Conservation (phyloP, 495 filamentous ascomycete species). For the Hypoxylon fragiforme region DNA sequence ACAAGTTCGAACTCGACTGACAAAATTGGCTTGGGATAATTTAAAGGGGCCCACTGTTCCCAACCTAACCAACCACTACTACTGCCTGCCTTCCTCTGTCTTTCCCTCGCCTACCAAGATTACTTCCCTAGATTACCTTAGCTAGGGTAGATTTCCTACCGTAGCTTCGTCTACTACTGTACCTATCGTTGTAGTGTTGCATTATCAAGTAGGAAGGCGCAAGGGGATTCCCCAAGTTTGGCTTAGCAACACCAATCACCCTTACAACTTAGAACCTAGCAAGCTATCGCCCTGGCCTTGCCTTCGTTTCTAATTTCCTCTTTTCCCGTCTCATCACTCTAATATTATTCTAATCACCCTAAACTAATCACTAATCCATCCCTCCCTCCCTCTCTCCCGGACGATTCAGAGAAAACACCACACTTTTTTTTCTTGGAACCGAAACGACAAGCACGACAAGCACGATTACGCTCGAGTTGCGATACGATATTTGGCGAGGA, state of each 20-base stretch:
- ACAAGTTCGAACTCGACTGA: constrained; percentile 18
- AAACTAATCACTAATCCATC: constrained; percentile 7
- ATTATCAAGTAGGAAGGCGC: constrained; percentile 24
- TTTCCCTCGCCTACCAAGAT: neutral
- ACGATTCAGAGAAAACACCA: too few relatives aligned
- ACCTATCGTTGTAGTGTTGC: neutral
- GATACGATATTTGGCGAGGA: constrained; percentile 31
- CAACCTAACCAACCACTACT: constrained; percentile 22
- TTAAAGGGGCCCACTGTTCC: constrained; percentile 28
- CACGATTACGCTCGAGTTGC: constrained; percentile 28
- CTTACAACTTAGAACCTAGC: neutral
- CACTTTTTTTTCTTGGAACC: constrained; percentile 29
- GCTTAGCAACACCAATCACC: constrained; percentile 21
- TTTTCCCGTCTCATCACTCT: constrained; percentile 25
- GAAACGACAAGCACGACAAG: constrained; percentile 3
- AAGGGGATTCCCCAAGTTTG: constrained; percentile 28
- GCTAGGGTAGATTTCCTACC: neutral
- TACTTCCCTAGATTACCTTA: constrained; percentile 9
- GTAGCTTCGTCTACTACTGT: constrained; percentile 16
- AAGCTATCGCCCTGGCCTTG: constrained; percentile 9
- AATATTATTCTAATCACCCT: neutral
- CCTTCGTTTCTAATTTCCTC: constrained; percentile 14
- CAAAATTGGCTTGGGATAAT: constrained; percentile 33
- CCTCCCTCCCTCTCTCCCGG: too few relatives aligned
- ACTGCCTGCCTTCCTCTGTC: constrained; percentile 5